phyloP scores from a whole-genome alignment of 495 filamentous ascomycete genomes.

The Cercophora newfieldiana region DNA sequence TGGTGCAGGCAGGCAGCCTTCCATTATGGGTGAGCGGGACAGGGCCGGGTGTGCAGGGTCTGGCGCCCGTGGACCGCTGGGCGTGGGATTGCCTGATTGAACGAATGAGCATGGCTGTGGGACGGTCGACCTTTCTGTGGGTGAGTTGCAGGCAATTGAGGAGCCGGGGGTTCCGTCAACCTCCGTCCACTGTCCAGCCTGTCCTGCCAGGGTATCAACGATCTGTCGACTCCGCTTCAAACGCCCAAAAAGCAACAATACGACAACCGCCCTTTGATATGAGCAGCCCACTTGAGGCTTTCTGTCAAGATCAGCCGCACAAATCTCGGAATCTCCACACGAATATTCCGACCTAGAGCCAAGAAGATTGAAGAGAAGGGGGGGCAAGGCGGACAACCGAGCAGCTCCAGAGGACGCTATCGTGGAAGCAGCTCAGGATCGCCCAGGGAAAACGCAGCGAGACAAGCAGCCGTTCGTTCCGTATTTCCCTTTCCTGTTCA shows the following conservation, averaged over 20 bases:
- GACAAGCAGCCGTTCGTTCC: not conserved
- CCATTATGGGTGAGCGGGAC: slow-evolving; percentile 8
- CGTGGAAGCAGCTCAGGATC: not conserved
- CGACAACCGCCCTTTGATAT: not conserved
- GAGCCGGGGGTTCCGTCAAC: not conserved
- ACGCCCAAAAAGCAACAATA: not conserved
- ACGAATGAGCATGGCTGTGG: not conserved
- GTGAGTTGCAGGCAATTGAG: slow-evolving; percentile 1
- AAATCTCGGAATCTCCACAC: not conserved
- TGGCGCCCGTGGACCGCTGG: slow-evolving; percentile 2
- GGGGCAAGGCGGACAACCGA: not conserved
- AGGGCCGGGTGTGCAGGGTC: not conserved
- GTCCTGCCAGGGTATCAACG: not conserved
- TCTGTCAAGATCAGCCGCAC: not conserved
- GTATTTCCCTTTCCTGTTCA: not conserved
- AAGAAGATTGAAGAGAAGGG: no score
- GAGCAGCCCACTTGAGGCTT: not conserved
- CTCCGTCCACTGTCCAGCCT: not conserved
- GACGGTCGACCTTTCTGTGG: not conserved
- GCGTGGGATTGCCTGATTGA: slow-evolving; percentile 9
- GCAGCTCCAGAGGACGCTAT: not conserved
- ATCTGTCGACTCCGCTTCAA: not conserved
- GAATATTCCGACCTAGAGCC: not conserved
- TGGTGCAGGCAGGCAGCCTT: slow-evolving; percentile 4
- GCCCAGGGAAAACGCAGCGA: not conserved